phyloP scores from a whole-genome alignment of 345 rosid species.

The Melaleuca alternifolia region DNA sequence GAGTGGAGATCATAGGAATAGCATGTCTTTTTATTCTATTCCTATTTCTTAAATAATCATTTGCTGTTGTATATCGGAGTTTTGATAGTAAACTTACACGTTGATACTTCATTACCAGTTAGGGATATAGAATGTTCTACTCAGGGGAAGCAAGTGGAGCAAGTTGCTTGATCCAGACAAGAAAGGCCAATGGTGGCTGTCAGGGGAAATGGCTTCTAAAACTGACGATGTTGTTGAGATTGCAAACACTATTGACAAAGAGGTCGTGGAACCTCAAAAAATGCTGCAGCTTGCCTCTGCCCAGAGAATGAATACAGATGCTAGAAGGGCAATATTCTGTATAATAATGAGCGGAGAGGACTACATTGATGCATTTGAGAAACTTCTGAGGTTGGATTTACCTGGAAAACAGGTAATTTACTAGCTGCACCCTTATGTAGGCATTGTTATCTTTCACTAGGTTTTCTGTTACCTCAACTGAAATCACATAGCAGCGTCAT shows the following conservation, averaged over 20 bases:
- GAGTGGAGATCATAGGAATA: neutral
- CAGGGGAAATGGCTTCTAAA: slow-evolving; percentile 34
- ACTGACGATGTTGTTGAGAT: slow-evolving; percentile 45
- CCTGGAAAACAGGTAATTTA: slow-evolving; percentile 62
- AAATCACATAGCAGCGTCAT: neutral
- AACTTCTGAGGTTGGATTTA: slow-evolving; percentile 75
- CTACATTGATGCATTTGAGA: slow-evolving; percentile 84
- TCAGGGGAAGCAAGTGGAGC: slow-evolving; percentile 84
- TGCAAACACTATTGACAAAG: slow-evolving; percentile 81
- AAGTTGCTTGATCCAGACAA: slow-evolving; percentile 78
- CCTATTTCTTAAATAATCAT: neutral
- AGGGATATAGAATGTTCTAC: slow-evolving; percentile 52
- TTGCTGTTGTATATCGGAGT: neutral
- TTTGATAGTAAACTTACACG: neutral
- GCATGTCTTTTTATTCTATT: neutral
- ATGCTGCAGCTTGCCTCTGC: slow-evolving; percentile 89
- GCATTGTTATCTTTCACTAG: neutral
- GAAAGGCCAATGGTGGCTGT: slow-evolving; percentile 96
- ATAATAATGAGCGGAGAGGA: slow-evolving; percentile 91
- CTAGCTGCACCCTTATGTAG: neutral
- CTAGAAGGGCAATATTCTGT: slow-evolving; percentile 87
- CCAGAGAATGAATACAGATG: slow-evolving; percentile 92
- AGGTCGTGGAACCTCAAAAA: slow-evolving; percentile 66
- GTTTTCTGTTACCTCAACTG: neutral
- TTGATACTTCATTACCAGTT: slow-evolving; percentile 27